Conservation (phyloP, 108 stramenopile species). For the Nitzschia inconspicua region DNA sequence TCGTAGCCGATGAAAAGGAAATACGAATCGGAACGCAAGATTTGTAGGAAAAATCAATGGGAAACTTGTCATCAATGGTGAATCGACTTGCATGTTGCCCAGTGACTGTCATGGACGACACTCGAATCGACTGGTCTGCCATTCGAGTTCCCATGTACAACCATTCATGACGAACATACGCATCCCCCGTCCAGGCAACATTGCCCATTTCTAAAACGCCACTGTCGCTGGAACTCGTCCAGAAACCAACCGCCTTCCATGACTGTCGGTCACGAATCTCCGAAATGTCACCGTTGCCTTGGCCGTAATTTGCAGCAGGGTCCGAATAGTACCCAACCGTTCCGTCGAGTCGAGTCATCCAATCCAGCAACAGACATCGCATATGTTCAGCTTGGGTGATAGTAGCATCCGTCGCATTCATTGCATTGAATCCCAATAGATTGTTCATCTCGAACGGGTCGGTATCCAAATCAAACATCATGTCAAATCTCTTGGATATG, state of each 20-base stretch:
- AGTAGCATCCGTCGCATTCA: background rate
- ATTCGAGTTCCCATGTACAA: conserved; percentile 7
- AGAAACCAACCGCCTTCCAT: conserved; percentile 4
- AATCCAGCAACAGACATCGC: conserved; percentile 14
- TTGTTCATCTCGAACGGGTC: conserved; percentile 35
- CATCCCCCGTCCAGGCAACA: too few relatives aligned
- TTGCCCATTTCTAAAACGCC: too few relatives aligned
- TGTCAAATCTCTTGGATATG: background rate
- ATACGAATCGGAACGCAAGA: too few relatives aligned
- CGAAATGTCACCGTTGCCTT: conserved; percentile 13
- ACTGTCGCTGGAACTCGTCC: too few relatives aligned
- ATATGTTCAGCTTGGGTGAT: conserved; percentile 23
- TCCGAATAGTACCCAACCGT: background rate
- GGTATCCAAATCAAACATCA: conserved; percentile 20
- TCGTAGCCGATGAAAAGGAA: too few relatives aligned
- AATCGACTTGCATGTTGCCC: background rate
- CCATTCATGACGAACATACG: conserved; percentile 9
- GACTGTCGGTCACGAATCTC: conserved; percentile 10
- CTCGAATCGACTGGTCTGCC: background rate
- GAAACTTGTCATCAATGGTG: too few relatives aligned
- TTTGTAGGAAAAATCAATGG: too few relatives aligned
- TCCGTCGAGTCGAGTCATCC: conserved; percentile 19
- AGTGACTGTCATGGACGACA: background rate
- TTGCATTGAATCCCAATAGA: conserved; percentile 1
- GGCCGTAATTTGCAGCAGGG: conserved; percentile 4